phyloP scores from a whole-genome alignment of 2,329 filamentous ascomycete species.

The Tolypocladium capitatum region DNA sequence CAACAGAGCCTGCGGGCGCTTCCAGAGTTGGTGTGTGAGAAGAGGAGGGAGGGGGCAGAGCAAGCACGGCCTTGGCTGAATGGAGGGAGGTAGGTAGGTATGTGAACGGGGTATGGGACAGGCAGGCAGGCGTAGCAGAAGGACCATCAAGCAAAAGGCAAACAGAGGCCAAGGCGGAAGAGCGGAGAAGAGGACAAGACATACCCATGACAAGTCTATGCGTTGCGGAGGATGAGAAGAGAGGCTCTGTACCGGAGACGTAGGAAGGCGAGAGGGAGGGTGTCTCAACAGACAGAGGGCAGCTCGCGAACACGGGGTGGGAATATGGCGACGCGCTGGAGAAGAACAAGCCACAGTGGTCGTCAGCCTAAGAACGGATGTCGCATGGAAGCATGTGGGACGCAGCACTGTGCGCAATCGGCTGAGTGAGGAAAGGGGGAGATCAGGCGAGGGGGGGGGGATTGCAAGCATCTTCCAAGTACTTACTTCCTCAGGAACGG shows the following conservation, averaged over 20 bases:
- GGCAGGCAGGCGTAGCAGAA: background rate
- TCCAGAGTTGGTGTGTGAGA: background rate
- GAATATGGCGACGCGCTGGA: conserved; percentile 10
- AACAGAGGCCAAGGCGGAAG: conserved; percentile 2
- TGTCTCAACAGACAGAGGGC: conserved; percentile 15
- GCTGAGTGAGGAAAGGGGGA: background rate
- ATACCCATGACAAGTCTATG: conserved; percentile 12
- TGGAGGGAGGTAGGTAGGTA: background rate
- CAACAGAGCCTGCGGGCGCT: background rate
- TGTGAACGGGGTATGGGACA: background rate
- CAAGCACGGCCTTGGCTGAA: background rate
- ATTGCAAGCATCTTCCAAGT: no score
- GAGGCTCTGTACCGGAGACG: conserved; percentile 8
- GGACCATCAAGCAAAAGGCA: background rate
- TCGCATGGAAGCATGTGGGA: conserved; percentile 19
- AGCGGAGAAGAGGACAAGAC: conserved; percentile 4
- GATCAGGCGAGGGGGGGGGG: no score
- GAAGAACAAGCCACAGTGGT: conserved; percentile 17
- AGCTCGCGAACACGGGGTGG: conserved; percentile 9
- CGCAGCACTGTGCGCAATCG: conserved; percentile 12
- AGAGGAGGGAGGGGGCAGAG: background rate
- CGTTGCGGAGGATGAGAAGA: conserved; percentile 6
- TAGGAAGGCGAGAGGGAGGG: conserved; percentile 9
- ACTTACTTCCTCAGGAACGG: background rate
- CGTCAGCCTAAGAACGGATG: conserved; percentile 17